phyloP scores from a whole-genome alignment of 768 basidiomycete species.

The Tubosaeta sp. region DNA sequence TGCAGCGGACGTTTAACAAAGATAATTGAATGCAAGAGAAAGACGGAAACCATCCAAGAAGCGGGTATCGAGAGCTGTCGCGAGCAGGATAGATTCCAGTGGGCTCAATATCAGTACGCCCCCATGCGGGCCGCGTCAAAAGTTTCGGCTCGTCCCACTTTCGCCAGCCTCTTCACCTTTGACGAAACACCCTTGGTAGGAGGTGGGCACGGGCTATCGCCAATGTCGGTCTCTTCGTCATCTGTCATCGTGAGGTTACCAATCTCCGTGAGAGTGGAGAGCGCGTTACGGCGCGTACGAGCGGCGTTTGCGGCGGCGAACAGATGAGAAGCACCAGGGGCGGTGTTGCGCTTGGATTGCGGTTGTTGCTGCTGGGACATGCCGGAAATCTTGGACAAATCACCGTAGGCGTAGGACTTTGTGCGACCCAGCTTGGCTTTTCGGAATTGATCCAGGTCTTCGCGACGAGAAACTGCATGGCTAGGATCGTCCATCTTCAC shows the following conservation, averaged over 20 bases:
- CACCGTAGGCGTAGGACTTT: constrained; percentile 92
- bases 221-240: constrained; percentile 73
- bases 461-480: constrained; percentile 72
- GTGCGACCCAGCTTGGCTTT: constrained; percentile 84
- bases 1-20: constrained; percentile 4
- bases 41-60: neutral
- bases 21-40: constrained; percentile 6
- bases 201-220: constrained; percentile 86
- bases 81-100: neutral
- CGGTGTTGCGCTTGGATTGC: constrained; percentile 62
- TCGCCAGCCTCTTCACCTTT: constrained; percentile 54
- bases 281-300: constrained; percentile 55
- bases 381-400: constrained; percentile 43
- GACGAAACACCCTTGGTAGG: constrained; percentile 54
- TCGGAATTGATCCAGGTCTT: constrained; percentile 90
- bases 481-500: constrained; percentile 94
- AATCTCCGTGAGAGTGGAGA: constrained; percentile 67
- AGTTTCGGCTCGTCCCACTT: constrained; percentile 62
- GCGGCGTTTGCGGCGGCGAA: constrained; percentile 71
- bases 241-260: constrained; percentile 60
- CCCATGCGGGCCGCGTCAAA: constrained; percentile 60
- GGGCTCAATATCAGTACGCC: constrained; percentile 33
- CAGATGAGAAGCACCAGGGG: constrained; percentile 51
- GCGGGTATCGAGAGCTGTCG: constrained; percentile 1
- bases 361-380: constrained; percentile 35